A percentile compares a stretch with the other conserved stretches of the same genome.
phyloP scores from a whole-genome alignment of 306 rosid species.

The Sindora glabra region DNA sequence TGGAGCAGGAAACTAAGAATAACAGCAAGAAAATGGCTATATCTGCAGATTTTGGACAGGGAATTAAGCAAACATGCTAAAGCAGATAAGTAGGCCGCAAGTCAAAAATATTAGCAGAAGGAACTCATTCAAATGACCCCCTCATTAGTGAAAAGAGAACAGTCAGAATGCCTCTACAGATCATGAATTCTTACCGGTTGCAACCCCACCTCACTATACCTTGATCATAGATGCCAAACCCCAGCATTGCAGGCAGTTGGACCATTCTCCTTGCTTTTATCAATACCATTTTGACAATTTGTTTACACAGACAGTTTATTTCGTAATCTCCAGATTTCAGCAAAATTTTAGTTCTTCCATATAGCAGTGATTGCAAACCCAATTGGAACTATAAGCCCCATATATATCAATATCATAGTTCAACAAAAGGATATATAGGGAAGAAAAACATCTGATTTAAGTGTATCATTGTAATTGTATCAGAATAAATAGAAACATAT shows the following conservation, averaged over 20 bases:
- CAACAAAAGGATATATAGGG: background rate
- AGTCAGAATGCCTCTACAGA: background rate
- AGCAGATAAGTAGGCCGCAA: background rate
- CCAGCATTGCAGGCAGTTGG: conserved; percentile 5
- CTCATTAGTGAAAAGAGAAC: too few species aligned
- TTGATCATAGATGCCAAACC: background rate
- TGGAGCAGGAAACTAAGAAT: background rate
- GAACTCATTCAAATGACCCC: background rate
- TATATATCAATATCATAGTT: conserved; percentile 1
- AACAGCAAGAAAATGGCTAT: background rate
- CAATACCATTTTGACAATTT: background rate
- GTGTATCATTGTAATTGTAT: background rate
- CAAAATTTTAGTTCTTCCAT: background rate
- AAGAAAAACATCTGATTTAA: background rate
- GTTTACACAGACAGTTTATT: background rate
- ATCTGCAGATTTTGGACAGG: background rate
- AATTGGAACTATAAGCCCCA: background rate
- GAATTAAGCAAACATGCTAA: too few species aligned
- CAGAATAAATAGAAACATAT: background rate
- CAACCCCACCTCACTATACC: background rate
- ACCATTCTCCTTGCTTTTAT: background rate
- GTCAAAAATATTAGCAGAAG: background rate
- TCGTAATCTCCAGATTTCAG: background rate
- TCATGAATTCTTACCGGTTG: background rate
- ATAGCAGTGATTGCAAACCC: background rate